Evolutionary conservation across 345 rosid species (phyloP).

Genomic region (Melaleuca alternifolia): DNA sequence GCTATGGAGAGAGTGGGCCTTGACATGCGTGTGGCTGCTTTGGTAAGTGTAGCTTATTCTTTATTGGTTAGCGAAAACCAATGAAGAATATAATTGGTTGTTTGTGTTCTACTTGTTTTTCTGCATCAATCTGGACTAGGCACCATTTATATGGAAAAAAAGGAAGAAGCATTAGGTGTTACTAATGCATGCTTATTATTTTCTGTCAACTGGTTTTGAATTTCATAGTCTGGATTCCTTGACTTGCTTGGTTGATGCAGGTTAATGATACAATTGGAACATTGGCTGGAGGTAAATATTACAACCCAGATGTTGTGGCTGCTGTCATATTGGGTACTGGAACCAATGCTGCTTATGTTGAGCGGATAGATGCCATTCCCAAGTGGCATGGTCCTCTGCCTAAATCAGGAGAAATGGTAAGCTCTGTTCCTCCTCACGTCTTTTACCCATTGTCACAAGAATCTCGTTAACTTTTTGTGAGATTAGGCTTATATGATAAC

Average conservation of each 20-base stretch:
- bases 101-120: not conserved
- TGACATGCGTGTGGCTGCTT: conserved; percentile 74
- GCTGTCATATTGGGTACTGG: conserved; percentile 94
- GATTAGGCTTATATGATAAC: not conserved
- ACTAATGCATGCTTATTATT: not conserved
- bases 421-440: not conserved
- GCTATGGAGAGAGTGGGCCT: conserved; percentile 74
- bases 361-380: conserved; percentile 68
- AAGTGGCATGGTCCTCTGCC: conserved; percentile 83
- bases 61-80: not conserved
- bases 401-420: conserved; percentile 79
- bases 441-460: not conserved
- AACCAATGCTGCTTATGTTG: conserved; percentile 88
- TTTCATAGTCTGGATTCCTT: not conserved
- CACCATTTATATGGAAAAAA: not conserved
- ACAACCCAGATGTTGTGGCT: conserved; percentile 51
- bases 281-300: conserved; percentile 82
- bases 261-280: conserved; percentile 91
- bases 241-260: conserved; percentile 18
- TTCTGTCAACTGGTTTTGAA: not conserved
- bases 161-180: not conserved
- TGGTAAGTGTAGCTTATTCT: conserved; percentile 31
- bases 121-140: not conserved
- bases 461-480: not conserved
- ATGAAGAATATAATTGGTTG: not conserved